These are phyloP conservation scores for Prunus armeniaca DNA, from an alignment of 306 rosid species.

Conservation along the genomic window DNA sequence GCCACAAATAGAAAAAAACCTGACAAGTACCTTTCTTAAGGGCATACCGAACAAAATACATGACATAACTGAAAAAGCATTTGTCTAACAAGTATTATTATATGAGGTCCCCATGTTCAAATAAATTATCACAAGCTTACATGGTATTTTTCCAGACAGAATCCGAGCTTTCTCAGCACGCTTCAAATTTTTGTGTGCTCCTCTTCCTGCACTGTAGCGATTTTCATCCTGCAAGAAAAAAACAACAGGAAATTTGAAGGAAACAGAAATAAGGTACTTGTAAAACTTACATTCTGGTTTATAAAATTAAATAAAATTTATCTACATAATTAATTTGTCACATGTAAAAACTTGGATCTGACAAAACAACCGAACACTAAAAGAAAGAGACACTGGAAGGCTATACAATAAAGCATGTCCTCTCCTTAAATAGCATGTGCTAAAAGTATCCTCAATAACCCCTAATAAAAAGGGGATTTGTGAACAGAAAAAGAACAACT, in stretches of 20 bases:
- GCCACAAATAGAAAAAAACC: neutral
- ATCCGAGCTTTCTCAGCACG: slow-evolving; percentile 93
- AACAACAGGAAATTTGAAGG: neutral
- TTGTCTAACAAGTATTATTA: neutral
- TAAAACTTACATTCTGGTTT: neutral
- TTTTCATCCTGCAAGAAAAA: slow-evolving; percentile 64
- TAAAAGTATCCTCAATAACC: neutral
- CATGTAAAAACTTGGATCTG: neutral
- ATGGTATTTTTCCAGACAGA: slow-evolving; percentile 63
- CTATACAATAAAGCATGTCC: neutral
- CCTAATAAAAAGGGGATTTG: too few relatives aligned
- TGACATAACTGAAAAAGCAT: neutral
- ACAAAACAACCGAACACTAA: neutral
- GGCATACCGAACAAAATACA: neutral
- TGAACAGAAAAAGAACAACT: neutral
- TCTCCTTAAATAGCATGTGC: neutral
- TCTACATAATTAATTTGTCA: neutral
- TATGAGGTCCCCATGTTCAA: neutral
- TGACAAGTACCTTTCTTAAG: neutral
- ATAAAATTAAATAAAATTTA: too few relatives aligned
- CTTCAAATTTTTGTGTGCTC: slow-evolving; percentile 88
- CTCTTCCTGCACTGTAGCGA: slow-evolving; percentile 83
- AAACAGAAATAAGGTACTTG: slow-evolving; percentile 5
- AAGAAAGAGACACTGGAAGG: too few relatives aligned
- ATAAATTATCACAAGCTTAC: slow-evolving; percentile 43